A percentile compares a stretch with the other conserved stretches of the same genome.
These are phyloP conservation scores for Mikania micrantha DNA, from an alignment of 129 eudicot genomes.

Conservation along the genomic window DNA sequence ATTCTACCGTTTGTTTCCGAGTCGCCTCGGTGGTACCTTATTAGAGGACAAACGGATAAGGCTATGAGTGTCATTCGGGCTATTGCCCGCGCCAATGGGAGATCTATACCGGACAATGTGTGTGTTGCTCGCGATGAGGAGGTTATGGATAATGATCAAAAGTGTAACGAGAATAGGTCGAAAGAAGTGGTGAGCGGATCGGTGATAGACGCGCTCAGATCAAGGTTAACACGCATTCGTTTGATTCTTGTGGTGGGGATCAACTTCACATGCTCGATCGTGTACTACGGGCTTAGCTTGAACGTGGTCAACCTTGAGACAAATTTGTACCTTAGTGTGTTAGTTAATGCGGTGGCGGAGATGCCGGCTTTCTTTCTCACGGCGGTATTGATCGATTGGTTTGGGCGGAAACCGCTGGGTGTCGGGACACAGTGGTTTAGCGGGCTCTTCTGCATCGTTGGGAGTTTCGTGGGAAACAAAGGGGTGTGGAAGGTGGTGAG, in stretches of 20 bases:
- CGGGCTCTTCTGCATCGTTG: constrained; percentile 60
- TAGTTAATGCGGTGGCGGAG: constrained; percentile 74
- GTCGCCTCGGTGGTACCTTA: constrained; percentile 92
- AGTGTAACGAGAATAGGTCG: constrained; percentile 8
- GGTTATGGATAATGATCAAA: constrained; percentile 3
- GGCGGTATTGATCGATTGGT: constrained; percentile 54
- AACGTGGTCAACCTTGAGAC: constrained; percentile 95
- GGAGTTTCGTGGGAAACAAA: constrained; percentile 38
- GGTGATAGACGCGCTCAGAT: constrained; percentile 49
- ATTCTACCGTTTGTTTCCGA: constrained; percentile 75
- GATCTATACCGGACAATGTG: constrained; percentile 43
- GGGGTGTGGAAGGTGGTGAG: constrained; percentile 61
- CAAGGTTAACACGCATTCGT: constrained; percentile 55
- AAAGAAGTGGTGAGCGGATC: constrained; percentile 50
- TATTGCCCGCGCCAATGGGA: constrained; percentile 52
- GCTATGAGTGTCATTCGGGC: constrained; percentile 63
- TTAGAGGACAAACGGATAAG: constrained; percentile 45
- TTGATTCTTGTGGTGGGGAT: constrained; percentile 58
- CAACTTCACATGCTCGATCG: constrained; percentile 65
- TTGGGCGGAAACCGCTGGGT: constrained; percentile 77
- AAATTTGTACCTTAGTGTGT: constrained; percentile 63
- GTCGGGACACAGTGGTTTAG: constrained; percentile 86
- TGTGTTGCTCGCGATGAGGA: constrained; percentile 62
- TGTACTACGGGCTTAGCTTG: constrained; percentile 83
- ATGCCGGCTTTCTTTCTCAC: constrained; percentile 75